Evolutionary conservation across 768 basidiomycete genomes (phyloP).

Genomic region (Lactifluus echinatus): DNA sequence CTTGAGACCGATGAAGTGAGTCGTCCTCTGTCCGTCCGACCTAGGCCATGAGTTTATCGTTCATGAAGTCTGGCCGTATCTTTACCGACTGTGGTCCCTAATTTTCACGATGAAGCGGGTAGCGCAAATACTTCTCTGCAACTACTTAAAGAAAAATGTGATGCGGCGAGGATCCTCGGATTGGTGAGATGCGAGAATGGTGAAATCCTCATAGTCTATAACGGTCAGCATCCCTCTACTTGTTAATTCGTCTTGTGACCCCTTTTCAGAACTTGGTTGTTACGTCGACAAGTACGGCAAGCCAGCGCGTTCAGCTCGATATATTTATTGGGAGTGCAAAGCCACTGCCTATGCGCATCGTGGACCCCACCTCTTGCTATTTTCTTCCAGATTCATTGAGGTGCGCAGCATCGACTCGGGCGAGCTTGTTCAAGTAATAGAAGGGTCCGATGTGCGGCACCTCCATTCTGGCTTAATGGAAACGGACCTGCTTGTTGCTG

Average conservation of each 20-base stretch:
- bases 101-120: slow-evolving; percentile 37
- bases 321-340: slow-evolving; percentile 72
- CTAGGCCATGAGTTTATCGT: background rate
- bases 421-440: slow-evolving; percentile 74
- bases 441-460: slow-evolving; percentile 60
- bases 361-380: slow-evolving; percentile 56
- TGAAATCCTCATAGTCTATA: slow-evolving; percentile 67
- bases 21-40: background rate
- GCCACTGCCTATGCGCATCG: slow-evolving; percentile 55
- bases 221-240: slow-evolving; percentile 39
- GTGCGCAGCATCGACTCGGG: slow-evolving; percentile 57
- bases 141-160: slow-evolving; percentile 50
- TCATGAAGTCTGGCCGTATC: slow-evolving; percentile 34
- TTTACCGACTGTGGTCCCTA: slow-evolving; percentile 45
- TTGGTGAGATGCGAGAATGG: slow-evolving; percentile 44
- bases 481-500: slow-evolving; percentile 49
- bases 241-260: background rate
- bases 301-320: slow-evolving; percentile 51
- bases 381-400: slow-evolving; percentile 71
- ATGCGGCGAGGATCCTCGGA: slow-evolving; percentile 55
- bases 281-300: slow-evolving; percentile 65
- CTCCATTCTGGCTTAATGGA: slow-evolving; percentile 39
- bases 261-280: slow-evolving; percentile 55
- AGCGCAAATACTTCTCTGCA: slow-evolving; percentile 32
- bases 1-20: slow-evolving; percentile 60